These are phyloP conservation scores for Exserohilum rostratum DNA, from an alignment of 2,329 filamentous ascomycete species.

Conservation along the genomic window DNA sequence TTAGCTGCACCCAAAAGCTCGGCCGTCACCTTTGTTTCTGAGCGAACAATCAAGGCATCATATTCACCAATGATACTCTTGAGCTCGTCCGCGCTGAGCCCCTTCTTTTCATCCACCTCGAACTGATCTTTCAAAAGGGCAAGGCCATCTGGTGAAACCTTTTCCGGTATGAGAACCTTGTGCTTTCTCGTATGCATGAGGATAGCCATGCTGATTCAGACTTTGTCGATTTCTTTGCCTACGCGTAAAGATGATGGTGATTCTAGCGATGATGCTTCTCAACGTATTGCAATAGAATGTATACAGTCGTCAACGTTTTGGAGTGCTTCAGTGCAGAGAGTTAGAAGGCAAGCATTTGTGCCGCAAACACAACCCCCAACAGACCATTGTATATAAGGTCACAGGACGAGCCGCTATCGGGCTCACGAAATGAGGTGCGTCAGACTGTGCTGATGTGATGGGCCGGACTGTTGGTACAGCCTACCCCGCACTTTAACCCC, in stretches of 20 bases:
- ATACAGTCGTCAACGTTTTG: not conserved
- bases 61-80: constrained; percentile 71
- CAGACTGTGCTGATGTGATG: constrained; percentile 31
- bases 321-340: not conserved
- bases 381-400: constrained; percentile 17
- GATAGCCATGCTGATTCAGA: constrained; percentile 37
- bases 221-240: not conserved
- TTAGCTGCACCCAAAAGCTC: constrained; percentile 68
- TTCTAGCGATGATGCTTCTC: not conserved
- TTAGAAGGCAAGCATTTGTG: not conserved
- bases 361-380: not conserved
- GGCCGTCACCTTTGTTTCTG: constrained; percentile 79
- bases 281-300: not conserved
- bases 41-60: constrained; percentile 78
- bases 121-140: constrained; percentile 69
- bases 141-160: constrained; percentile 79
- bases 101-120: constrained; percentile 71
- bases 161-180: constrained; percentile 76
- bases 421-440: constrained; percentile 22
- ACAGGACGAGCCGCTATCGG: constrained; percentile 36
- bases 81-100: constrained; percentile 67
- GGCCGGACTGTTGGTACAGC: constrained; percentile 28
- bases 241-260: not conserved
- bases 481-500: constrained; percentile 45
- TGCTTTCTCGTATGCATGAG: constrained; percentile 41